Evolutionary conservation across 768 basidiomycete species (phyloP), one percentile per base, ranked within the genome.

Genomic region (Chlorophyllum brunneum): DNA sequence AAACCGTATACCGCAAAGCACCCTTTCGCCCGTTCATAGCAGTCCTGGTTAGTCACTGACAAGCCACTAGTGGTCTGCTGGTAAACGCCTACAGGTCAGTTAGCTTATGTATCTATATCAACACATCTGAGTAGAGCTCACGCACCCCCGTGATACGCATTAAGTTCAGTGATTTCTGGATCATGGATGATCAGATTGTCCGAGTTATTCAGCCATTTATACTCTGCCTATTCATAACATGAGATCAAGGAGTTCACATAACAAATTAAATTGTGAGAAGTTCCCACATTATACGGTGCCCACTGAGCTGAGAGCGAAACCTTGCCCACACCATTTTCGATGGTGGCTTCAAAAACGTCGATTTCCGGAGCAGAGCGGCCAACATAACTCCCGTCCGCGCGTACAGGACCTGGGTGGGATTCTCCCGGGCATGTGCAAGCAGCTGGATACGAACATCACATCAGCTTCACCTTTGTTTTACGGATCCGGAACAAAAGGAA

Each of bases 1-100:
- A 70, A 74, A 53, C 74, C 71, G 70, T 75, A 66, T 54, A 77
- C 23, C 33, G 65, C 8, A 62, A 67, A 63, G 70, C 68, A 65
- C 2, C 65, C 68, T 11, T 48, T 55, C 2, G 51, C 56, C 7
- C 62, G 55, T 66, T 82, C 79, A 64, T 92, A 93, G 67, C 88
- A 89, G 26, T 69, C 51, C 63, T 80, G 80, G 61, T 91, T 75
- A 4, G 85, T 87, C 2, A 67, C 59, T 1, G 83, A 78, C 10
- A 92, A 68, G 13, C 78, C 83, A 20, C 86, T 88, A 1, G 86
- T 83, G 20, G 87, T 83, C 65, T 92, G 85, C 62, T 92, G 91
- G 58, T 78, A 79, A 7, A 74, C 77, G 24, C 65, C 63, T 66
- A 27, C 16, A 41, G 15, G 22, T n/a, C 71, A 77, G 29, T 69